A percentile compares a stretch with the other conserved stretches of the same genome.
These are phyloP conservation scores for Tetrapisispora phaffii DNA, from an alignment of 805 yeast genomes.

Conservation along the genomic window DNA sequence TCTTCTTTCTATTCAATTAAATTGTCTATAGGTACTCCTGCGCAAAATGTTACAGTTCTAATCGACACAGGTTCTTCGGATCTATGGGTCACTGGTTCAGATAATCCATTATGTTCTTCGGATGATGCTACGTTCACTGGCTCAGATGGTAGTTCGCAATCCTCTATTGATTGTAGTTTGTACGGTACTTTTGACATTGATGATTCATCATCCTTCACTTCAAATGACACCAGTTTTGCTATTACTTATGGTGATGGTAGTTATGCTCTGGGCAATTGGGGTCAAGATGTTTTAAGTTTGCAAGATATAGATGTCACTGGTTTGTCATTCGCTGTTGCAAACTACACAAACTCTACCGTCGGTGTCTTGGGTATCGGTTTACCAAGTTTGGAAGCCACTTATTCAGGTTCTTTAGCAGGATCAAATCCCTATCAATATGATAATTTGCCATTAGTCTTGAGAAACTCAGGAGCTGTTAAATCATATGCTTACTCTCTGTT, in stretches of 20 bases:
- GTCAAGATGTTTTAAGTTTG: constrained; percentile 30
- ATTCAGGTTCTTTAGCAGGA: constrained; percentile 23
- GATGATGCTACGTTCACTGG: not conserved
- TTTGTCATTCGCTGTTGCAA: constrained; percentile 25
- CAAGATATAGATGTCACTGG: constrained; percentile 39
- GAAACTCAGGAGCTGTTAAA: constrained; percentile 44
- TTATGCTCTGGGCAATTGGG: constrained; percentile 45
- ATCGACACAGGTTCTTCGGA: constrained; percentile 76
- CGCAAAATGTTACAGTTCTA: constrained; percentile 44
- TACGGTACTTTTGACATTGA: constrained; percentile 30
- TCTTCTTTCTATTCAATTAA: constrained; percentile 37
- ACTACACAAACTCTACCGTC: constrained; percentile 29
- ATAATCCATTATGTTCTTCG: constrained; percentile 37
- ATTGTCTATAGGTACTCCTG: constrained; percentile 46
- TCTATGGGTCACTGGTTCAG: constrained; percentile 41
- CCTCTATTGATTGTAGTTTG: constrained; percentile 21
- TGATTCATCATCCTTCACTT: constrained; percentile 17
- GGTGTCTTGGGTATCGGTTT: constrained; percentile 46
- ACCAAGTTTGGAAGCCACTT: constrained; percentile 55
- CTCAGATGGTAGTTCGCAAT: not conserved
- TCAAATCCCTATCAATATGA: constrained; percentile 38
- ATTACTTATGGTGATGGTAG: constrained; percentile 45
- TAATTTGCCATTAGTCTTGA: constrained; percentile 58
- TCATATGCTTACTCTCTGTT: constrained; percentile 53
- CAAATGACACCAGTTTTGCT: constrained; percentile 30